Evolutionary conservation across 768 basidiomycete genomes (phyloP).

Genomic region (Trametes cubensis): DNA sequence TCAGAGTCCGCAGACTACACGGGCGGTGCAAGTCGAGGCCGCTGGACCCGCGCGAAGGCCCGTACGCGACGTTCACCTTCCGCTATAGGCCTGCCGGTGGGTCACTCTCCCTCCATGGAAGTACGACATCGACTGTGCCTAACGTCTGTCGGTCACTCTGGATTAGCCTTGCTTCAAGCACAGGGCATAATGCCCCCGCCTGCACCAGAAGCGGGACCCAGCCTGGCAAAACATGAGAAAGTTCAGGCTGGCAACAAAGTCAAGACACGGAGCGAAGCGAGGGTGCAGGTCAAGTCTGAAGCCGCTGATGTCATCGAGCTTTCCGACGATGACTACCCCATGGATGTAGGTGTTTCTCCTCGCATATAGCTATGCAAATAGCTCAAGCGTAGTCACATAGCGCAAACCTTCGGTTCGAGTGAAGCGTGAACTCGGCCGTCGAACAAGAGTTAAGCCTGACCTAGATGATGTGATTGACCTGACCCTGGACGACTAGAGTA

Average conservation of each 20-base stretch:
- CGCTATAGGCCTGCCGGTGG: conserved; percentile 23
- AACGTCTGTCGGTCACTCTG: not conserved
- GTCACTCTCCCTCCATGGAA: not conserved
- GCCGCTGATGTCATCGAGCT: conserved; percentile 4
- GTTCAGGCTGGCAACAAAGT: not conserved
- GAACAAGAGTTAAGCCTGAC: not conserved
- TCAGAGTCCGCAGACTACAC: not conserved
- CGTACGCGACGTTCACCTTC: conserved; percentile 20
- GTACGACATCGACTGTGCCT: too few relatives aligned
- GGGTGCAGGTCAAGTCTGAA: not conserved
- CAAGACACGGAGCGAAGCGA: not conserved
- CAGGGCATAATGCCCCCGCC: conserved; percentile 1
- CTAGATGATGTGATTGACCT: conserved; percentile 11
- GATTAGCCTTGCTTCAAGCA: conserved; percentile 2
- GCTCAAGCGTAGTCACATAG: not conserved
- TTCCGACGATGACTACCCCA: not conserved
- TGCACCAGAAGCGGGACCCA: not conserved
- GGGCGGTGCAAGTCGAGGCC: not conserved
- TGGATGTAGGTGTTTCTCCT: conserved; percentile 2
- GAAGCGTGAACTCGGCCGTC: not conserved
- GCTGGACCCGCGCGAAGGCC: conserved; percentile 9
- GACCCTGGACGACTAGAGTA: conserved; percentile 13
- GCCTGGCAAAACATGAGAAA: not conserved
- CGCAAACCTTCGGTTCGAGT: conserved; percentile 5
- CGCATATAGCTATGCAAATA: too few relatives aligned